Conservation (phyloP, 257 asterid genomes). For the Oldenlandia corymbosa region DNA sequence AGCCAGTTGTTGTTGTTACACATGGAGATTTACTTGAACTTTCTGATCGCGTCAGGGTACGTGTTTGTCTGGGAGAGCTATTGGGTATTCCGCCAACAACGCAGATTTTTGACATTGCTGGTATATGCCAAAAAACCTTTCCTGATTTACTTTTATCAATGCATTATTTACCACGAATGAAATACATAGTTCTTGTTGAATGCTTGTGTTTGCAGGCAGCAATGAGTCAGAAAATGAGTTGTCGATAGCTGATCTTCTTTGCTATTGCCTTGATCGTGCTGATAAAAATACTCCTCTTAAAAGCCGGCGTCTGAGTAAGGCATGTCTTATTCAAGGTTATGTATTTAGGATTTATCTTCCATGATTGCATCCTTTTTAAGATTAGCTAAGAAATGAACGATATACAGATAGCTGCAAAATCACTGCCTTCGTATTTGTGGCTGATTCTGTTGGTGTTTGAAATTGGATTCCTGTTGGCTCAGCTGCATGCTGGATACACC, state of each 20-base stretch:
- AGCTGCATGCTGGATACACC: background rate
- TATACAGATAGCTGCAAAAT: slow-evolving; percentile 16
- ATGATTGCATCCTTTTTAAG: background rate
- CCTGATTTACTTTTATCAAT: background rate
- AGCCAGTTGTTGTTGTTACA: slow-evolving; percentile 75
- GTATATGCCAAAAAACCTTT: slow-evolving; percentile 22
- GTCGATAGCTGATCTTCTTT: slow-evolving; percentile 47
- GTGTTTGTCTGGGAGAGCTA: slow-evolving; percentile 57
- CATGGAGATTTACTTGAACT: slow-evolving; percentile 79
- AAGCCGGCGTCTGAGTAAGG: slow-evolving; percentile 33
- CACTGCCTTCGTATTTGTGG: background rate
- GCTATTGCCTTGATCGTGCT: slow-evolving; percentile 62
- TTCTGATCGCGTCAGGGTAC: slow-evolving; percentile 49
- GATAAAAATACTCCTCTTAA: slow-evolving; percentile 56
- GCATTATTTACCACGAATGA: background rate
- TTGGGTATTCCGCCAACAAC: slow-evolving; percentile 64
- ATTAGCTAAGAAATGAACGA: background rate
- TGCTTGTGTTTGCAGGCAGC: slow-evolving; percentile 37
- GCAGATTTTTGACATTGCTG: slow-evolving; percentile 82
- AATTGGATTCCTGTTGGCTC: slow-evolving; percentile 1
- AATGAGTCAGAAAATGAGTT: slow-evolving; percentile 39
- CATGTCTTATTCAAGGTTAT: slow-evolving; percentile 3
- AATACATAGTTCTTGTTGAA: background rate
- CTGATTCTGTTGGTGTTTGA: slow-evolving; percentile 23
- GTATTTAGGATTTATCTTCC: background rate